Evolutionary conservation across 106 monocot species (phyloP).

Genomic region (Acorus gramineus): DNA sequence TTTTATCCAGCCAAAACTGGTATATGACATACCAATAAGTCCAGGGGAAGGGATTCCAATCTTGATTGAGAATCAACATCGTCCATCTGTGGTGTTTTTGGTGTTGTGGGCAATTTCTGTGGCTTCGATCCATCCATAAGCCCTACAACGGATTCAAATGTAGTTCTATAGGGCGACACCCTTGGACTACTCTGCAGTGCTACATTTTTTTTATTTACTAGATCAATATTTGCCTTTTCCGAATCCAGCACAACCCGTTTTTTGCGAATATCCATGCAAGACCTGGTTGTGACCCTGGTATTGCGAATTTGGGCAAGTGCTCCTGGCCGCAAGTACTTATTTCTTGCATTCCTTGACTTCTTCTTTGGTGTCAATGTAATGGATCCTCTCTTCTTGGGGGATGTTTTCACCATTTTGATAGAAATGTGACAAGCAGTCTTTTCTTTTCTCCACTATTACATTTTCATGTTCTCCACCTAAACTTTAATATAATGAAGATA

Average conservation of each 20-base stretch:
- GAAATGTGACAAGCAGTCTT: no score
- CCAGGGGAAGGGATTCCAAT: conserved; percentile 82
- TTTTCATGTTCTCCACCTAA: no score
- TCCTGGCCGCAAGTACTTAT: conserved; percentile 71
- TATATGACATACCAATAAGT: conserved; percentile 54
- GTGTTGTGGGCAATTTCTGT: conserved; percentile 37
- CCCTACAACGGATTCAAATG: neutral
- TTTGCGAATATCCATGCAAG: conserved; percentile 71
- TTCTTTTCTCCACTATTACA: no score
- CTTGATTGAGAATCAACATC: conserved; percentile 35
- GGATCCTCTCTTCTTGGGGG: neutral
- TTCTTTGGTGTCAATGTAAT: conserved; percentile 72
- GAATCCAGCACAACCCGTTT: conserved; percentile 51
- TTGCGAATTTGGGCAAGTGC: conserved; percentile 58
- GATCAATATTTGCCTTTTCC: conserved; percentile 31
- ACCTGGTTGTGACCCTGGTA: conserved; percentile 34
- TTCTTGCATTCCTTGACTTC: conserved; percentile 34
- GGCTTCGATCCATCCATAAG: conserved; percentile 12
- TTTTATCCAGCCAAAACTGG: neutral
- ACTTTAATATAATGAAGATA: no score
- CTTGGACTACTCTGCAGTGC: conserved; percentile 5
- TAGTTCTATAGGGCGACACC: conserved; percentile 18
- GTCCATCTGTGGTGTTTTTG: conserved; percentile 35
- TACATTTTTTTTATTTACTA: conserved; percentile 4
- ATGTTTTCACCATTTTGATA: no score